Conservation (phyloP, 495 filamentous ascomycete genomes). For the Aspergillus conjunctus region DNA sequence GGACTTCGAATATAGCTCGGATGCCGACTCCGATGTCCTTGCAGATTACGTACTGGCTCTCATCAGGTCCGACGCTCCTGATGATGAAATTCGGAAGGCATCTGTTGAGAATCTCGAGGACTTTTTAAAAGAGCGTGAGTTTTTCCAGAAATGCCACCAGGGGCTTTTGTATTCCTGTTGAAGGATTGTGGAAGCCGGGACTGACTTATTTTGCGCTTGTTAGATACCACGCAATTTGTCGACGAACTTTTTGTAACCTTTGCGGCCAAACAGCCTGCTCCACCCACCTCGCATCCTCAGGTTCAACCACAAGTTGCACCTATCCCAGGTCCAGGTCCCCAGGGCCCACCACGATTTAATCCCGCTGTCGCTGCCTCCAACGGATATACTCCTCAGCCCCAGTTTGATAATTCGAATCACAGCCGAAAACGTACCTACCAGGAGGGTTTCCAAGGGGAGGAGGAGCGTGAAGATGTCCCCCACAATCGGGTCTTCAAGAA, state of each 20-base stretch:
- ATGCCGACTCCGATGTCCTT: constrained; percentile 92
- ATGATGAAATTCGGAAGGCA: constrained; percentile 69
- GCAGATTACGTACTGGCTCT: constrained; percentile 96
- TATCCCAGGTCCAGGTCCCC: constrained; percentile 26
- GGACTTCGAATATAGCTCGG: constrained; percentile 60
- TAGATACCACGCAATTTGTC: constrained; percentile 78
- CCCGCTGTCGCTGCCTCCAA: constrained; percentile 39
- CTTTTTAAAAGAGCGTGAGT: constrained; percentile 80
- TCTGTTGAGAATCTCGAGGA: constrained; percentile 82
- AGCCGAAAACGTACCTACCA: constrained; percentile 61
- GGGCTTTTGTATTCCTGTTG: neutral
- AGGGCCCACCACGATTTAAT: constrained; percentile 38
- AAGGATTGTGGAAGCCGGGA: neutral
- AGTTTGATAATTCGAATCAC: constrained; percentile 24
- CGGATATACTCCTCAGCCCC: constrained; percentile 27
- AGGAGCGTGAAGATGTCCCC: constrained; percentile 43
- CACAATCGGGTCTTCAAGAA: constrained; percentile 70
- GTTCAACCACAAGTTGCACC: constrained; percentile 51
- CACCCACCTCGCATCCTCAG: constrained; percentile 45
- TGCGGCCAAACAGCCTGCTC: constrained; percentile 56
- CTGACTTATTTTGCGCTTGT: neutral
- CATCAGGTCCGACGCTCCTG: constrained; percentile 74
- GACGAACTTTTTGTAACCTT: constrained; percentile 75
- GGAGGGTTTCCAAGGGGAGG: constrained; percentile 58
- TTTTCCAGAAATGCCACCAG: neutral